Evolutionary conservation across 1,284 basidiomycete genomes (phyloP), one percentile per base, ranked within the genome.

Genomic region (Golubevia sp.): DNA sequence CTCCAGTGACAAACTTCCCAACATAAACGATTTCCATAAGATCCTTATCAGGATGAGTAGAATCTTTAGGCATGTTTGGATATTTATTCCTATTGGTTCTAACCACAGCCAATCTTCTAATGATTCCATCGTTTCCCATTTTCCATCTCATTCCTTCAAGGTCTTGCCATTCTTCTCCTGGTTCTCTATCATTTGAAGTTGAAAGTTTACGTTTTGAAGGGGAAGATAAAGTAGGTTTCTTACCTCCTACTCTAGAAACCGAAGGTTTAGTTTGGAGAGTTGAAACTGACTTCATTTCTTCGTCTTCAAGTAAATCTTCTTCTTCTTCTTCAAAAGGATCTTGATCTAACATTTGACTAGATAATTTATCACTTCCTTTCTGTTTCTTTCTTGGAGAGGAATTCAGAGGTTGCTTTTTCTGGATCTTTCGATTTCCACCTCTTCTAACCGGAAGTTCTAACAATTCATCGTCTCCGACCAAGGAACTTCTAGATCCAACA

Each of bases 81-180:
- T 78, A 77, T 59, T 79, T 79, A 52, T 67, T 65, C 7, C 67
- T 62, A 70, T 74, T 71, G 49, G 77, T 76, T 24, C 78, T 69
- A 20, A 79, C 62, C 53, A 75, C 65, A 1, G 77, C 75, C 2
- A 61, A 62, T 4, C 70, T 56, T 13, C 69, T 55, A 5, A 61
- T 56, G 38, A 63, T 54, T 50, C 68, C 65, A 18, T 75, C 68
- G 0, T 73, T 67, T 20, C 73, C 74, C 20, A 79, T 72, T 38
- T 71, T 62, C 77, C 77, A 79, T 1, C 66, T 62, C 2, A 79
- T 62, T 1, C 77, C 77, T 53, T 78, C 76, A 4, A 66, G 67
- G 49, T 79, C 77, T 49, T 51, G 52, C 77, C 77, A 79, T 48
- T 78, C 70, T 34, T 79, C 76, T 24, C 77, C 77, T 6, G 76